These are phyloP conservation scores for Fusarium oxysporum DNA, from an alignment of 2,329 filamentous ascomycete genomes.

Conservation along the genomic window DNA sequence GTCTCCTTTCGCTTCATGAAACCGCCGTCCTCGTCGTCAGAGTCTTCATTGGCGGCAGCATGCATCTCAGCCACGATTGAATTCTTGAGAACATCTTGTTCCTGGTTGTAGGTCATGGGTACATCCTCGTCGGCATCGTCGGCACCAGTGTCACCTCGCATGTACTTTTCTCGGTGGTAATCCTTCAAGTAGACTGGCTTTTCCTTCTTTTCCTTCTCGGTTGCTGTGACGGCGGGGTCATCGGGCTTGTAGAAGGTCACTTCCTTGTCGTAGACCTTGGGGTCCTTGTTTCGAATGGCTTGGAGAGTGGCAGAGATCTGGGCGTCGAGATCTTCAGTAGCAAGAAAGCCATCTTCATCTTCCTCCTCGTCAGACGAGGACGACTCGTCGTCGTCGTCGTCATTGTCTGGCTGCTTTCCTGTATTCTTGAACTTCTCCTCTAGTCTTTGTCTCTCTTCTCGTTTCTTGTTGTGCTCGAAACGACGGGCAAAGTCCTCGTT, in stretches of 20 bases:
- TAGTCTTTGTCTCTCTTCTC: conserved; percentile 84
- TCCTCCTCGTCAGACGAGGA: conserved; percentile 84
- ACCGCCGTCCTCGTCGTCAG: conserved; percentile 70
- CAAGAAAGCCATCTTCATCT: conserved; percentile 89
- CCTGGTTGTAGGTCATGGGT: conserved; percentile 82
- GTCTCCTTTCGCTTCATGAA: conserved; percentile 77
- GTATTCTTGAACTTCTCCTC: conserved; percentile 82
- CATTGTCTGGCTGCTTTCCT: conserved; percentile 57
- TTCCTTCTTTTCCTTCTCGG: conserved; percentile 70
- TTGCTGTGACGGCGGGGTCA: conserved; percentile 51
- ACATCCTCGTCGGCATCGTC: conserved; percentile 67
- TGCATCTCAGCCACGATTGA: conserved; percentile 85
- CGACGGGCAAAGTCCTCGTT: conserved; percentile 90
- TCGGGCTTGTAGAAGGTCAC: conserved; percentile 81
- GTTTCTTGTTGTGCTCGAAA: conserved; percentile 98
- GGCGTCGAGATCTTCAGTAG: conserved; percentile 84
- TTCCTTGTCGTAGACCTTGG: conserved; percentile 85
- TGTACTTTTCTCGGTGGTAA: conserved; percentile 91
- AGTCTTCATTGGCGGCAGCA: conserved; percentile 65
- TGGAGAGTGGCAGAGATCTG: conserved; percentile 89
- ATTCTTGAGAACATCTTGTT: conserved; percentile 86
- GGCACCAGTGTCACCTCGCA: conserved; percentile 74
- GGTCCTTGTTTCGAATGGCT: conserved; percentile 91
- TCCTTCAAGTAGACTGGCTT: conserved; percentile 89
- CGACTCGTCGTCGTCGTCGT: conserved; percentile 60